These are phyloP conservation scores for Verticillium tricorpus DNA, from an alignment of 2,329 filamentous ascomycete genomes.

Conservation along the genomic window DNA sequence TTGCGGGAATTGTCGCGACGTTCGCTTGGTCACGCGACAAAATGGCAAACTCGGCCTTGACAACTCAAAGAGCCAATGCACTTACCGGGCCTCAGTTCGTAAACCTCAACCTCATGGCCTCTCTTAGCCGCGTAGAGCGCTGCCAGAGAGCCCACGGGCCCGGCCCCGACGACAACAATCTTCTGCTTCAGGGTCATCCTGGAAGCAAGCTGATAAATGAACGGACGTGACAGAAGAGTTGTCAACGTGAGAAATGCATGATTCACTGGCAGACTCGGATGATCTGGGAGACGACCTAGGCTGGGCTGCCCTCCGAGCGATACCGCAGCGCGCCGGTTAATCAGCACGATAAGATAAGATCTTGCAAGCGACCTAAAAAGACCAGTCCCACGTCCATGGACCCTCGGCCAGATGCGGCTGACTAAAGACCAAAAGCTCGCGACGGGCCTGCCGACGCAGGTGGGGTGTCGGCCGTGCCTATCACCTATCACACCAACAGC, in stretches of 20 bases:
- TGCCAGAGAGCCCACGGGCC: conserved; percentile 87
- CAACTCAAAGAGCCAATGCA: conserved; percentile 12
- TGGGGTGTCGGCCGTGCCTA: background rate
- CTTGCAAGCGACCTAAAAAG: too few relatives aligned
- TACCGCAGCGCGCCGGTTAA: background rate
- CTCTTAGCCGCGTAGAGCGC: conserved; percentile 87
- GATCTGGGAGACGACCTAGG: background rate
- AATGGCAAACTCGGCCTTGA: background rate
- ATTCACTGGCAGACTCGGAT: background rate
- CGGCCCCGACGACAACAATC: conserved; percentile 82
- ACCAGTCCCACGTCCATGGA: background rate
- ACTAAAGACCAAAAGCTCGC: background rate
- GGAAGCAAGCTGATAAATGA: background rate
- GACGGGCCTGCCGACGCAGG: background rate
- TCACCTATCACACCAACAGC: background rate
- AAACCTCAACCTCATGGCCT: conserved; percentile 87
- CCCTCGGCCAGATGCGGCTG: background rate
- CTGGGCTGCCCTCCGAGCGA: background rate
- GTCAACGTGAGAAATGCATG: background rate
- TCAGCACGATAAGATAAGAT: background rate
- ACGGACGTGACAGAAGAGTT: background rate
- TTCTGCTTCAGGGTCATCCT: conserved; percentile 50
- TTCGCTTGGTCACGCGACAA: background rate
- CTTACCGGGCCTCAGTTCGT: conserved; percentile 87
- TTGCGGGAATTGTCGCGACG: background rate